Base-by-base conservation (phyloP, 208 protist genomes). In the Acanthamoeba quina region DNA sequence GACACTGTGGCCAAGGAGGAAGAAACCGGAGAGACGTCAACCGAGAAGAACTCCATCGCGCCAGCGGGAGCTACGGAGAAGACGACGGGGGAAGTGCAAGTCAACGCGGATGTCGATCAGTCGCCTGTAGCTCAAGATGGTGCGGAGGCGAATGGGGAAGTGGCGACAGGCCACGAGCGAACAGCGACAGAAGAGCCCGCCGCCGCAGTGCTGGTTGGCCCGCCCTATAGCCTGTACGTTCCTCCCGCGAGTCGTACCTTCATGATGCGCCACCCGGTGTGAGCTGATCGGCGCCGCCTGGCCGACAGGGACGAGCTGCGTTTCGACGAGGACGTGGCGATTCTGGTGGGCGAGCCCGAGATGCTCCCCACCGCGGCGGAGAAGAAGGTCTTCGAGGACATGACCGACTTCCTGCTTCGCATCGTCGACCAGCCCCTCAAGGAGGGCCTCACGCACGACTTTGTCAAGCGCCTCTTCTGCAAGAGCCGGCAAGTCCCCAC, bases 331-430 rank as follows among this genome's bases (percentile, higher is more conserved):
- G 80, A 91, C 68, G 58, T 91, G 52, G 85, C 31, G 4, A n/a
- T 91, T 21, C 85, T 91, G 7, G 85, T 91, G 4, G 85, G 85
- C 4, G 58, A 91, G 34, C 58, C 85, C 24, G 58, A 91, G 10
- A 91, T 91, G 85, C 60, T 91, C 26, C 85, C 85, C 56, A 91
- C 72, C 60, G 21, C 54, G 11, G 15, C 74, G 5, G 85, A 91
- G 47, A 66, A 72, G 19, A 91, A 74, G 60, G 41, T 76, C 10
- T 72, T 29, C 34, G 85, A 91, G 34, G 85, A 91, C 37, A 44
- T 44, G 34, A 29, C 85, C 26, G 52, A 1, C 29, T 91, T 91
- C 34, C 60, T 91, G 5, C 31, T 76, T 26, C 56, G 85, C 31
- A 70, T 91, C 31, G 64, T 91, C 11, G 85, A 91, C 85, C 17